Conservation (phyloP, 495 filamentous ascomycete species). For the Penicillium verhagenii region DNA sequence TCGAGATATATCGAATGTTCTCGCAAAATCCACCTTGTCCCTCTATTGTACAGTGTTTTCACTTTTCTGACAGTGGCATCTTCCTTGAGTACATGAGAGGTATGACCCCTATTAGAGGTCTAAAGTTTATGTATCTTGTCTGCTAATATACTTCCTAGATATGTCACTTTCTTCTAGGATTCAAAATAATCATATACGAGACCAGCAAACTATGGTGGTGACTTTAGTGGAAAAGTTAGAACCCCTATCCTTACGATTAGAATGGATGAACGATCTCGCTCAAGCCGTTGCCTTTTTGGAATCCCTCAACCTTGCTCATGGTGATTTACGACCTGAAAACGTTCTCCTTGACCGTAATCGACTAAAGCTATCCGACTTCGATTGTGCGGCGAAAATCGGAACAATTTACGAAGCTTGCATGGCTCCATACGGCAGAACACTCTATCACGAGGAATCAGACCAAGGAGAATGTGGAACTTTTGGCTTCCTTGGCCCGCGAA, state of each 20-base stretch:
- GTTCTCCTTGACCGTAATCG: conserved; percentile 27
- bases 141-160: conserved; percentile 10
- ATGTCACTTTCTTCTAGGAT: conserved; percentile 9
- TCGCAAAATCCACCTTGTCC: conserved; percentile 30
- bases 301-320: conserved; percentile 39
- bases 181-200: conserved; percentile 9
- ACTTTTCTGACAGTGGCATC: conserved; percentile 31
- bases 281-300: conserved; percentile 38
- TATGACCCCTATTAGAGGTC: conserved; percentile 8
- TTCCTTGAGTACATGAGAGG: conserved; percentile 43
- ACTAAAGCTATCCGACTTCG: conserved; percentile 33
- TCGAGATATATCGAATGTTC: conserved; percentile 32
- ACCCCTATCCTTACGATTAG: conserved; percentile 28
- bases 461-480: conserved; percentile 26
- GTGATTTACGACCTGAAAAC: conserved; percentile 35
- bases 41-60: conserved; percentile 33
- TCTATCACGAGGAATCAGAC: conserved; percentile 23
- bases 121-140: background rate
- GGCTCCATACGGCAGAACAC: conserved; percentile 27
- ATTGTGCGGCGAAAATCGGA: conserved; percentile 29
- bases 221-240: conserved; percentile 32
- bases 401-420: conserved; percentile 27
- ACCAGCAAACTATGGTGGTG: conserved; percentile 24
- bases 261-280: conserved; percentile 43
- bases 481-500: conserved; percentile 32